A percentile compares a stretch with the other conserved stretches of the same genome.
These are phyloP conservation scores for Stromatinia cepivora DNA, from an alignment of 2,329 filamentous ascomycete genomes.

Conservation along the genomic window DNA sequence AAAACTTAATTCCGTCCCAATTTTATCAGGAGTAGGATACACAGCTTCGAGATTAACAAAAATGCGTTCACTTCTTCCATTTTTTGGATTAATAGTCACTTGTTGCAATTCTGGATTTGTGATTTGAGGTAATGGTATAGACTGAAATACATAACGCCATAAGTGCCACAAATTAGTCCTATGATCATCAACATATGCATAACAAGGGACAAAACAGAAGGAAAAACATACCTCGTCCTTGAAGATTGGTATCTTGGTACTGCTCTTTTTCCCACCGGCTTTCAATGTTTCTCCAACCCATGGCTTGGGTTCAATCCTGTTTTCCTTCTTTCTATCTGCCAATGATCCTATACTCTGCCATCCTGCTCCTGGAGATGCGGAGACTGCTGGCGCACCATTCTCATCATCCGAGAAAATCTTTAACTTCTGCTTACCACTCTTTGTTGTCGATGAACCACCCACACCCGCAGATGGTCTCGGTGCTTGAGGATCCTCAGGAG, in stretches of 20 bases:
- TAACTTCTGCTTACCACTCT: conserved; percentile 49
- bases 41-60: conserved; percentile 84
- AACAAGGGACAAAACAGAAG: conserved; percentile 39
- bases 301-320: conserved; percentile 78
- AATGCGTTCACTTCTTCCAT: conserved; percentile 78
- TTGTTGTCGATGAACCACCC: conserved; percentile 53
- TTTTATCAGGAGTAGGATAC: conserved; percentile 74
- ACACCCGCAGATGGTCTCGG: conserved; percentile 52
- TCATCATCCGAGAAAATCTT: conserved; percentile 18
- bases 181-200: conserved; percentile 78
- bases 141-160: conserved; percentile 60
- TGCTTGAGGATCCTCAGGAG: conserved; percentile 62
- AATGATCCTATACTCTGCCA: conserved; percentile 51
- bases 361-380: neutral
- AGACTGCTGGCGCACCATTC: conserved; percentile 6
- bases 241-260: conserved; percentile 86
- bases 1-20: conserved; percentile 78
- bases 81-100: conserved; percentile 76
- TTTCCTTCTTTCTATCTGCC: conserved; percentile 91
- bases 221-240: conserved; percentile 83
- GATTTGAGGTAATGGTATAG: conserved; percentile 48
- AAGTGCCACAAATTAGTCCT: conserved; percentile 84
- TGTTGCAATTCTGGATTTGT: conserved; percentile 65
- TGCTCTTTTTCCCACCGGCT: conserved; percentile 77
- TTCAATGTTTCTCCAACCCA: conserved; percentile 92